Base-by-base conservation (phyloP, 2,329 filamentous ascomycete species). In the Chaetomium olivaceum region DNA sequence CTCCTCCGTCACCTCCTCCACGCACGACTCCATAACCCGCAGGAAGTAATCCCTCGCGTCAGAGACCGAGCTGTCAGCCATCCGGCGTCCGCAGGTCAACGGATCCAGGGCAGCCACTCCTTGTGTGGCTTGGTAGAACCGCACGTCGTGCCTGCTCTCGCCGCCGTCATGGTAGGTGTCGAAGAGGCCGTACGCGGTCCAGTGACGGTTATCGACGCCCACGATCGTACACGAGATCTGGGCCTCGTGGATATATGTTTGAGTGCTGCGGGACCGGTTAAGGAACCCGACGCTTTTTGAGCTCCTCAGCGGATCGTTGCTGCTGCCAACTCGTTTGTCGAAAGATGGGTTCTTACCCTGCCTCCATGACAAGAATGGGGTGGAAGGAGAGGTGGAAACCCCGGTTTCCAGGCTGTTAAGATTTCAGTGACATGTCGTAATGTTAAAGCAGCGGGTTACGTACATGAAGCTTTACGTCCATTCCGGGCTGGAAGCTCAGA, bases 121-220 rank as follows among this genome's bases (percentile, higher is more conserved):
- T n/a, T 63, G 43, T 2, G 56, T 39, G 3, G 63, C 6, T 16
- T 66, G 63, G 48, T 66, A 68, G 8, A 21, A 27, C 2, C 31
- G 61, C 16, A 68, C 55, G 43, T 66, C 67, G 27, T 63, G 56
- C n/a, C 55, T 62, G 52, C 67, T 68, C 9, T 61, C 52, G 1
- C 58, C 56, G 5, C 58, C 55, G 27, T 70, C 68, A 12, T 70
- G 61, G 31, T 70, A 70, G 7, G 68, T 70, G 57, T 70, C 68
- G 25, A 70, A 67, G 36, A 68, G 58, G 2, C 59, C 64, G 54
- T 70, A 66, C n/a, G 67, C 65, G 9, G 67, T 67, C 67, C 67
- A 70, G 51, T 58, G 57, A 19, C 36, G 50, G 61, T 68, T 66
- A 52, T 65, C 65, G 4, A 67, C 29, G 16, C 68, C 68, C 3